Percentiles rank a stretch among this genome's conserved stretches.
Evolutionary conservation across 2,329 filamentous ascomycete genomes (phyloP).

Genomic region (Plenodomus biglobosus): DNA sequence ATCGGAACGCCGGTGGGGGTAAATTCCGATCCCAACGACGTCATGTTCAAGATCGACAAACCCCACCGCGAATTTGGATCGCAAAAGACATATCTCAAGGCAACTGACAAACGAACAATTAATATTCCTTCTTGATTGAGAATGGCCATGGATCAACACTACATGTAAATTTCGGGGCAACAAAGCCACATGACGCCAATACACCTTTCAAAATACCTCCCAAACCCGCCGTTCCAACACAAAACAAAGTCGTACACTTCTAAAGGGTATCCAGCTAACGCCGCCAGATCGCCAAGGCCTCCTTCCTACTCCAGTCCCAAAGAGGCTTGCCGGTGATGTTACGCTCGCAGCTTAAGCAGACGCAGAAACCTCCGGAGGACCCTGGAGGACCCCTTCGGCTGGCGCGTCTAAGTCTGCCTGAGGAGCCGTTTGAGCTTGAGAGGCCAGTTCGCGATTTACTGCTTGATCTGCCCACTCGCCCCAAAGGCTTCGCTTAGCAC

Average conservation of each 20-base stretch:
- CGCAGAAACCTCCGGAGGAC: slow-evolving; percentile 23
- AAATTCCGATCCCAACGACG: slow-evolving; percentile 29
- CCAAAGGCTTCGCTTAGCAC: slow-evolving; percentile 95
- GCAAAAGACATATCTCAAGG: too few relatives aligned
- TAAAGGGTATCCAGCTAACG: slow-evolving; percentile 40
- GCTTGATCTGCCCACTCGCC: slow-evolving; percentile 84
- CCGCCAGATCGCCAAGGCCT: slow-evolving; percentile 19
- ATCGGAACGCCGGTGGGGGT: slow-evolving; percentile 20
- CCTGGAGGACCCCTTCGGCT: slow-evolving; percentile 24
- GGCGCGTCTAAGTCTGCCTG: slow-evolving; percentile 20
- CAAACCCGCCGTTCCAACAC: slow-evolving; percentile 11
- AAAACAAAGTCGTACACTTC: slow-evolving; percentile 18
- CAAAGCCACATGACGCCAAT: slow-evolving; percentile 19
- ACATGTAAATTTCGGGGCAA: background rate
- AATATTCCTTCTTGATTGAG: background rate
- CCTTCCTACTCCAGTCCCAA: background rate
- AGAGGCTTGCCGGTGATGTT: slow-evolving; percentile 1
- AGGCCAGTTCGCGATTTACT: slow-evolving; percentile 31
- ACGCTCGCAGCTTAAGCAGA: slow-evolving; percentile 19
- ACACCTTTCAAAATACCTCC: slow-evolving; percentile 8
- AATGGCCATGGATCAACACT: background rate
- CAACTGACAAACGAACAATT: background rate
- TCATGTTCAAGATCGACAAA: slow-evolving; percentile 17
- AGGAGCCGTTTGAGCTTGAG: slow-evolving; percentile 22
- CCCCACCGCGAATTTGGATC: too few relatives aligned